A percentile compares a stretch with the other conserved stretches of the same genome.
phyloP scores from a whole-genome alignment of 2,329 filamentous ascomycete species.

The Exserohilum turcica region DNA sequence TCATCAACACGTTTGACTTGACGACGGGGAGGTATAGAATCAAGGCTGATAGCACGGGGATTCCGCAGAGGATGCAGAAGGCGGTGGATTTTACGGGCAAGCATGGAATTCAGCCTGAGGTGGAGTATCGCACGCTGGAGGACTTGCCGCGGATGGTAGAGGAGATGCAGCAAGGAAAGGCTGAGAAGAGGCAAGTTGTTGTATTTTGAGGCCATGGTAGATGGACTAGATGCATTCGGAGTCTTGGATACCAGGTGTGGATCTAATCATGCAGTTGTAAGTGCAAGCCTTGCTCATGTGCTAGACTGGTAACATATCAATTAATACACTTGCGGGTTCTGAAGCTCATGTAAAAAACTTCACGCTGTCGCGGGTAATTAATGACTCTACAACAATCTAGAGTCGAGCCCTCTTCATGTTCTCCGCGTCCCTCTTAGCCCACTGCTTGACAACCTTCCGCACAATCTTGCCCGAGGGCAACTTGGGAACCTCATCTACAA shows the following conservation, averaged over 20 bases:
- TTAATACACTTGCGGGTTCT: background rate
- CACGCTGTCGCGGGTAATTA: background rate
- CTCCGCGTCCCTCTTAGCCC: slow-evolving; percentile 60
- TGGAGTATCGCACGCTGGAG: slow-evolving; percentile 49
- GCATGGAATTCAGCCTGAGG: slow-evolving; percentile 50
- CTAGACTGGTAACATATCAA: no score
- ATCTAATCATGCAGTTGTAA: no score
- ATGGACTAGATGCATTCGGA: background rate
- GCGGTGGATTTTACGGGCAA: slow-evolving; percentile 53
- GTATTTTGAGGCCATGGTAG: slow-evolving; percentile 30
- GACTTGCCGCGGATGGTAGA: slow-evolving; percentile 48
- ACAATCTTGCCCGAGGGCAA: slow-evolving; percentile 64
- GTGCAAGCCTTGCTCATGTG: no score
- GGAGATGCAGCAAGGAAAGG: slow-evolving; percentile 48
- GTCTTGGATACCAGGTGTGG: background rate
- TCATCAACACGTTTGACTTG: slow-evolving; percentile 49
- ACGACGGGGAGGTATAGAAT: slow-evolving; percentile 50
- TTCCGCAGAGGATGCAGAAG: slow-evolving; percentile 52
- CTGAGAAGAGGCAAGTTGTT: slow-evolving; percentile 47
- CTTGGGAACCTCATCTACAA: slow-evolving; percentile 63
- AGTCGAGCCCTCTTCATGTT: slow-evolving; percentile 37
- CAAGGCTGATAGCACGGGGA: slow-evolving; percentile 52
- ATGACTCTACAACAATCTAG: slow-evolving; percentile 5
- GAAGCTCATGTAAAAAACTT: background rate
- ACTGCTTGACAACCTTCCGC: slow-evolving; percentile 61